phyloP scores from a whole-genome alignment of 2,329 filamentous ascomycete genomes.

The Colletotrichum tamarilloi region DNA sequence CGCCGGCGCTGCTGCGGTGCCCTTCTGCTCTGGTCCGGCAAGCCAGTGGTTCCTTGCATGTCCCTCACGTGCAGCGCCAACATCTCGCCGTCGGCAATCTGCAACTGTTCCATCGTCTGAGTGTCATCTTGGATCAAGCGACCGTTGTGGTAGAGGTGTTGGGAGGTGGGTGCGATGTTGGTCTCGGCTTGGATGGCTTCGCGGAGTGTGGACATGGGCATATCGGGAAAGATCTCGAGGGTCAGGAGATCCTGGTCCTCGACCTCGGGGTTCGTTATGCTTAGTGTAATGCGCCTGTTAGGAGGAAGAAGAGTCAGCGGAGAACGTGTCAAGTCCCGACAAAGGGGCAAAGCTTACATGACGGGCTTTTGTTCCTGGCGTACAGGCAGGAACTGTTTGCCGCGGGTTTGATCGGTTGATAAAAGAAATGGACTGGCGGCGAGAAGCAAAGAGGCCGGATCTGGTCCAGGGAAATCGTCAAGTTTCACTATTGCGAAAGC shows the following conservation, averaged over 20 bases:
- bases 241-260: conserved; percentile 76
- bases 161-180: conserved; percentile 75
- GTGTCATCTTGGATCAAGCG: conserved; percentile 78
- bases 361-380: conserved; percentile 7
- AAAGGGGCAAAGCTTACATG: conserved; percentile 21
- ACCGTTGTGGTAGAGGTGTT: conserved; percentile 93
- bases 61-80: conserved; percentile 83
- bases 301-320: conserved; percentile 12
- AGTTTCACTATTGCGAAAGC: conserved; percentile 33
- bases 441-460: background rate
- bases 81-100: conserved; percentile 91
- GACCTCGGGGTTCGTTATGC: conserved; percentile 80
- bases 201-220: conserved; percentile 87
- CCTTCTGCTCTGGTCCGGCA: conserved; percentile 49
- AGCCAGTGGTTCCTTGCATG: conserved; percentile 60
- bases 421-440: background rate
- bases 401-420: background rate
- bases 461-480: background rate
- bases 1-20: conserved; percentile 48
- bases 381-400: background rate
- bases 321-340: background rate
- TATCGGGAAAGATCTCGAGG: conserved; percentile 84
- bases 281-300: conserved; percentile 86
- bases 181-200: conserved; percentile 89
- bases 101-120: conserved; percentile 84